Evolutionary conservation across 768 basidiomycete genomes (phyloP), one percentile per base, ranked within the genome.

Genomic region (Tulasnella sp.): DNA sequence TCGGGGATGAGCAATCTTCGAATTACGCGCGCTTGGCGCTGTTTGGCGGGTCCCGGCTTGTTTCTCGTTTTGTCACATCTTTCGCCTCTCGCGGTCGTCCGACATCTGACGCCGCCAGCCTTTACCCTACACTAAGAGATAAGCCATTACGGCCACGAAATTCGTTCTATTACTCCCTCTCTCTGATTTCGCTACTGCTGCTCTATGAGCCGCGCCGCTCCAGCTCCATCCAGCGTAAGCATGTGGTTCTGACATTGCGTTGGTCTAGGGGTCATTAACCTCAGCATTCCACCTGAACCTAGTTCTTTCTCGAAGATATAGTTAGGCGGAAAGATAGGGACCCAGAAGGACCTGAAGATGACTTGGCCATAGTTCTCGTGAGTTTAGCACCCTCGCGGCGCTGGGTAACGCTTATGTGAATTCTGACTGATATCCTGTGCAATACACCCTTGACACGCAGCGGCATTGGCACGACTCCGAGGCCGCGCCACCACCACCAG

Each of bases 391-490:
- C 54, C 38, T 76, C 31, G 78, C 76, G 45, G 39, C 68, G 38
- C 52, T 9, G 29, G 14, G 42, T 40, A 25, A 42, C 64, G 22
- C 22, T 70, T 34, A 34, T 52, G 38, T 17, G 40, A 42, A 40
- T 49, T 42, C 39, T 42, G 36, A 72, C 71, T 52, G 31, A 40
- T 34, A 3, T 25, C 71, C 9, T 72, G 36, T 9, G 36, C 39
- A 38, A 8, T 34, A 25, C 64, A 17, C 34, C 49, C 29, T 34
- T 7, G 5, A 19, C 36, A 36, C 72, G 11, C 81, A 96, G 94
- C 89, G 93, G 83, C 93, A 91, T 80, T 96, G 94, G 94, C 91
- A 93, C 78, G 93, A 95, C 81, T 89, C 90, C 12, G 93, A 96
- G 79, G 93, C 93, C 77, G 81, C 88, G 17, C 86, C 86, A 39